These are phyloP conservation scores for Nicotiana paniculata DNA, from an alignment of 257 asterid genomes.

Conservation along the genomic window DNA sequence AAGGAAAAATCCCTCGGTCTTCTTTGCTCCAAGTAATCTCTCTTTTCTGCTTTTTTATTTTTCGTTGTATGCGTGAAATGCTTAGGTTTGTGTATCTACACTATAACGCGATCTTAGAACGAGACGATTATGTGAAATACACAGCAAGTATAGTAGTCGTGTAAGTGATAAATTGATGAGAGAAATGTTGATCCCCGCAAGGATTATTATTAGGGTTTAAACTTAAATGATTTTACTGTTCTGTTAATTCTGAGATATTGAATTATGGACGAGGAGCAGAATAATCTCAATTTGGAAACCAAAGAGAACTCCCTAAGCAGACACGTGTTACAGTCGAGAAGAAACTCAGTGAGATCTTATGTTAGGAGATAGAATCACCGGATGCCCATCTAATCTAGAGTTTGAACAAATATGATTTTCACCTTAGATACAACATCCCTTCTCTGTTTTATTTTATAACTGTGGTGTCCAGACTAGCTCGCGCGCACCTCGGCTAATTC, in stretches of 20 bases:
- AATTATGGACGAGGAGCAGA: not conserved
- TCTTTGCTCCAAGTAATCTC: slow-evolving; percentile 46
- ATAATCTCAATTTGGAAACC: not conserved
- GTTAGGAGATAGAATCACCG: not conserved
- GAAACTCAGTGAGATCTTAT: not conserved
- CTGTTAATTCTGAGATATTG: not conserved
- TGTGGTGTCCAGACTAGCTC: too few species aligned
- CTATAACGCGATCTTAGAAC: not conserved
- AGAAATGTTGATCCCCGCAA: not conserved
- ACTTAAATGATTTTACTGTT: not conserved
- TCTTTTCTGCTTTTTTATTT: not conserved
- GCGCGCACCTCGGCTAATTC: too few species aligned
- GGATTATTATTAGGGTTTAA: not conserved
- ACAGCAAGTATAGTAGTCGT: not conserved
- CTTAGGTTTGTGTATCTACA: not conserved
- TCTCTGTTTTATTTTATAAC: too few species aligned
- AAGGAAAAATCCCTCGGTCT: slow-evolving; percentile 56
- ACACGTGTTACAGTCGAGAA: not conserved
- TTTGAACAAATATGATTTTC: too few species aligned
- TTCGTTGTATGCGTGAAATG: not conserved
- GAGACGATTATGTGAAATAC: not conserved
- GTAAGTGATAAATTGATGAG: not conserved
- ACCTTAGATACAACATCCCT: too few species aligned
- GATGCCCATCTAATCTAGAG: too few species aligned
- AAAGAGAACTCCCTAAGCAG: not conserved